Evolutionary conservation across 805 yeast genomes (phyloP).

Genomic region (Ogataea ganodermae): DNA sequence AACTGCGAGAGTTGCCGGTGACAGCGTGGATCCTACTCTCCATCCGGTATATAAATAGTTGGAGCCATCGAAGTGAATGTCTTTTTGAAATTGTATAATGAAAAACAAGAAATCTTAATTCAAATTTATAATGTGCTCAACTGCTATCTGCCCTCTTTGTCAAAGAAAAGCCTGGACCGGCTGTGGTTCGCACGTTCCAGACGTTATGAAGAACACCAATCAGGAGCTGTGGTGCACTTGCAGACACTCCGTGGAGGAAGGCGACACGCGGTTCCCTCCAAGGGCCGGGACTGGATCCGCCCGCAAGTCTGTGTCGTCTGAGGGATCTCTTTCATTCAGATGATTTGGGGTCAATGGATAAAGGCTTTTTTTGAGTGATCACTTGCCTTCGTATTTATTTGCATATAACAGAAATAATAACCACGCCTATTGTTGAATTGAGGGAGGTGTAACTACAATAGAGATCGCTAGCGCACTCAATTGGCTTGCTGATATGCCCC

Average conservation of each 20-base stretch:
- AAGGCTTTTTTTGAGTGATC: too few relatives aligned
- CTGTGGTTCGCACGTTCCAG: slow-evolving; percentile 56
- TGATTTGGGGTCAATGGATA: too few relatives aligned
- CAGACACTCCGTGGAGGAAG: slow-evolving; percentile 42
- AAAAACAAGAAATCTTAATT: not conserved
- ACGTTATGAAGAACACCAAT: slow-evolving; percentile 55
- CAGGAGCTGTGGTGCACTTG: slow-evolving; percentile 57
- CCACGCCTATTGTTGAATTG: too few relatives aligned
- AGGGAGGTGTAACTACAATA: too few relatives aligned
- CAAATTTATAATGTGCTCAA: slow-evolving; percentile 32
- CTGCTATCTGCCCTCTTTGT: slow-evolving; percentile 42
- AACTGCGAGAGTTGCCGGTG: not conserved
- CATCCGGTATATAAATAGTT: slow-evolving; percentile 3
- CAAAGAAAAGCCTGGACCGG: slow-evolving; percentile 65
- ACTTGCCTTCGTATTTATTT: not conserved
- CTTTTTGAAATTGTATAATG: not conserved
- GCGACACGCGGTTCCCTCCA: slow-evolving; percentile 53
- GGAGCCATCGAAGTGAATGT: not conserved
- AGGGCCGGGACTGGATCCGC: slow-evolving; percentile 64
- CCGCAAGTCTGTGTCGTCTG: slow-evolving; percentile 35
- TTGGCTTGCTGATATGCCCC: too few relatives aligned
- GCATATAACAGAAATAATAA: not conserved
- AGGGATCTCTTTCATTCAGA: slow-evolving; percentile 14
- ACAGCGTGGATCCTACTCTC: not conserved
- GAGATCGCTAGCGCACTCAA: too few relatives aligned